phyloP scores from a whole-genome alignment of 306 rosid genomes.

The Styphnolobium japonicum region DNA sequence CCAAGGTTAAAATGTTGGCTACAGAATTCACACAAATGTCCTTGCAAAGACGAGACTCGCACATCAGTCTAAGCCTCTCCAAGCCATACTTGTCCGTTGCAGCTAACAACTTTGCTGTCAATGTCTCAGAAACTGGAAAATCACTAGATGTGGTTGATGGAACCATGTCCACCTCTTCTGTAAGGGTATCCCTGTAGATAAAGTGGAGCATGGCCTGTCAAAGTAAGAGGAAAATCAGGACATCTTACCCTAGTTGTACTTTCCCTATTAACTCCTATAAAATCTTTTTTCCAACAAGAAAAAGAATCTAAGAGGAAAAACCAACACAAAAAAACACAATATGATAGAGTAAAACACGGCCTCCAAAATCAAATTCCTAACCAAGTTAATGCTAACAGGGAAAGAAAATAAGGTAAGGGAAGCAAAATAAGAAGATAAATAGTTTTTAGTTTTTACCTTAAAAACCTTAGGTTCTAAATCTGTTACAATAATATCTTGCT shows the following conservation, averaged over 20 bases:
- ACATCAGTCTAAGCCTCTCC: constrained; percentile 75
- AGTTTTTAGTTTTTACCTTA: constrained; percentile 56
- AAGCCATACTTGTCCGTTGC: constrained; percentile 77
- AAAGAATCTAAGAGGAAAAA: not conserved
- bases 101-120: constrained; percentile 69
- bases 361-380: not conserved
- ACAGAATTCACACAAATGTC: constrained; percentile 73
- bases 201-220: constrained; percentile 78
- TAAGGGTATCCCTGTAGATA: constrained; percentile 71
- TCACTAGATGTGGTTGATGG: constrained; percentile 48
- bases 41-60: constrained; percentile 85
- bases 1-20: constrained; percentile 67
- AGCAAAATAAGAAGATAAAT: not conserved
- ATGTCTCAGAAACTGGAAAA: constrained; percentile 50
- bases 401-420: not conserved
- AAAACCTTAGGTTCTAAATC: constrained; percentile 82
- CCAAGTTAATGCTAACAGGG: not conserved
- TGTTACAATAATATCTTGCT: constrained; percentile 46
- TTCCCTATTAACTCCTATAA: not conserved
- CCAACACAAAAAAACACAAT: not conserved
- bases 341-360: constrained; percentile 4
- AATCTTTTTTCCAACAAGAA: not conserved
- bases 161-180: constrained; percentile 58
- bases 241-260: not conserved
- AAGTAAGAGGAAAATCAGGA: constrained; percentile 31